Conservation (phyloP, 1,284 basidiomycete genomes). For the Amylostereum chailletii region DNA sequence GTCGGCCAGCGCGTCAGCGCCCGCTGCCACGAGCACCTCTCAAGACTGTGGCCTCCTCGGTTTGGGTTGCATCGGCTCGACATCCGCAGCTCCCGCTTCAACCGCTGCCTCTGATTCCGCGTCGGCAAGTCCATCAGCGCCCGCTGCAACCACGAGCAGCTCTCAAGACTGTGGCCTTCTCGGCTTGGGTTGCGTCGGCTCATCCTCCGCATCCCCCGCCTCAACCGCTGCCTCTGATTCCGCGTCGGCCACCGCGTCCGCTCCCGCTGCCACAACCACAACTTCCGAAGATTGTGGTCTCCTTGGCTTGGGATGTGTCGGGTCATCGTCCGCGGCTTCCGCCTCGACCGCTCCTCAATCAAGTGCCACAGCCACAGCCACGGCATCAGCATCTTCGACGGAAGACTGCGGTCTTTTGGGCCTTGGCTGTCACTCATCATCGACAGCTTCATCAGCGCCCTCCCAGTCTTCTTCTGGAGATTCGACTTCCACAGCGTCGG, state of each 20-base stretch:
- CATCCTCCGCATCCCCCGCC: not conserved
- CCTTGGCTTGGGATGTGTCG: too few relatives aligned
- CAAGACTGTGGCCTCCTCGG: not conserved
- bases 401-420: constrained; percentile 13
- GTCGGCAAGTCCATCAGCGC: not conserved
- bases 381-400: constrained; percentile 4
- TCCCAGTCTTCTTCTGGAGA: too few relatives aligned
- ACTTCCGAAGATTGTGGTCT: not conserved
- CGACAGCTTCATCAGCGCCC: not conserved
- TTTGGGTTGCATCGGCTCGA: too few relatives aligned
- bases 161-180: not conserved
- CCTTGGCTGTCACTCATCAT: constrained; percentile 5
- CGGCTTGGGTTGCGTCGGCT: too few relatives aligned
- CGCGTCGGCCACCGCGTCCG: constrained; percentile 3
- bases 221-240: constrained; percentile 2
- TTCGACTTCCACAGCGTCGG: not conserved
- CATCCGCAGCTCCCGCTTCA: not conserved
- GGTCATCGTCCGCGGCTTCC: not conserved
- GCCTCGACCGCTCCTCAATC: constrained; percentile 1
- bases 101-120: constrained; percentile 3
- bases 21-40: not conserved
- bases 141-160: not conserved
- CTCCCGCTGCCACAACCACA: constrained; percentile 2
- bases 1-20: not conserved
- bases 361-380: constrained; percentile 8